Evolutionary conservation across 2,329 filamentous ascomycete species (phyloP).

Genomic region (Fusarium goolgardi): DNA sequence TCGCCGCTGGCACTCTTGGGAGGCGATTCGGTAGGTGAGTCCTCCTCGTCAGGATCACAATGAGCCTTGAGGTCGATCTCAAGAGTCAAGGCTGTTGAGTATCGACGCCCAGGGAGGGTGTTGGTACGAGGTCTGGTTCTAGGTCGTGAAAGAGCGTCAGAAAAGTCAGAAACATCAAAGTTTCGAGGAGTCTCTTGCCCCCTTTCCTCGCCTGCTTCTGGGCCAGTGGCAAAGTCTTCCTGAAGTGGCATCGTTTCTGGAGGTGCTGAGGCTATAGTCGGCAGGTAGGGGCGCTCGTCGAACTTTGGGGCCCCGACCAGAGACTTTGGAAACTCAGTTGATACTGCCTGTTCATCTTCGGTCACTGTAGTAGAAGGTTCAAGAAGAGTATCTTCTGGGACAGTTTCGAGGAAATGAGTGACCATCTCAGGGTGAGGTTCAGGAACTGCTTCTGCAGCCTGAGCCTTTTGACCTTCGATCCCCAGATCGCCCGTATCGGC

Average conservation of each 20-base stretch:
- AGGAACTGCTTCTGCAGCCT: constrained; percentile 8
- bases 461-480: constrained; percentile 14
- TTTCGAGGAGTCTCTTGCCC: constrained; percentile 26
- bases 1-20: constrained; percentile 40
- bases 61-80: constrained; percentile 38
- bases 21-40: constrained; percentile 36
- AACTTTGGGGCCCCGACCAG: not conserved
- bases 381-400: constrained; percentile 37
- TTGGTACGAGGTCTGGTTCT: constrained; percentile 33
- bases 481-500: not conserved
- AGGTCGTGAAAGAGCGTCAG: constrained; percentile 27
- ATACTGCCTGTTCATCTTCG: constrained; percentile 10
- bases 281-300: constrained; percentile 22
- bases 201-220: constrained; percentile 30
- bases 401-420: constrained; percentile 35
- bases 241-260: constrained; percentile 30
- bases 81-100: constrained; percentile 45
- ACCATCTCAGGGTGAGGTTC: constrained; percentile 22
- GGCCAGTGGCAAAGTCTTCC: constrained; percentile 24
- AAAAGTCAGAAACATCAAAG: constrained; percentile 31
- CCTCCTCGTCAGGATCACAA: constrained; percentile 32
- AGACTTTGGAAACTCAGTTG: constrained; percentile 8
- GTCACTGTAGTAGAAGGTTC: constrained; percentile 22
- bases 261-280: constrained; percentile 32
- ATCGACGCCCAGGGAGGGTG: constrained; percentile 43